Conservation (phyloP, 2,329 filamentous ascomycete species). For the Chaetothyriales sp. region DNA sequence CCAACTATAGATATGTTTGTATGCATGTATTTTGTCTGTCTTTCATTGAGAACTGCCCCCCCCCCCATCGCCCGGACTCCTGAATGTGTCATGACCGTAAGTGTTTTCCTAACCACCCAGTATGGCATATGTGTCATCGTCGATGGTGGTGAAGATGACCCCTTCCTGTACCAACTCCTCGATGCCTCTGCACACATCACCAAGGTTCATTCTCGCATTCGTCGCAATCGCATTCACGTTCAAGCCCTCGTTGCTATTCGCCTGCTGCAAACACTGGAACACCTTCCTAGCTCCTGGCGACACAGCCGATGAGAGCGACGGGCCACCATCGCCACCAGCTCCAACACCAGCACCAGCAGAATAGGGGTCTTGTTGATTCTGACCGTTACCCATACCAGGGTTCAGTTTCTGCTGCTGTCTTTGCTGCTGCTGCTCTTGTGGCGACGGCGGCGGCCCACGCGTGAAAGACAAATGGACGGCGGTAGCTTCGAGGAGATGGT, state of each 20-base stretch:
- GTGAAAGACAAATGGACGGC: constrained; percentile 76
- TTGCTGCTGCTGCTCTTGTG: constrained; percentile 21
- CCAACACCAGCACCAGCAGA: too few relatives aligned
- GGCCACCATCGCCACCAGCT: too few relatives aligned
- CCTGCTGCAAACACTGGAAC: constrained; percentile 51
- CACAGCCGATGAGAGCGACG: constrained; percentile 32
- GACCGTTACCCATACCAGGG: too few relatives aligned
- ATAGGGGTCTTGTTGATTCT: constrained; percentile 22
- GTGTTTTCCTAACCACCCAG: too few relatives aligned
- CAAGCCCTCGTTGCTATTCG: constrained; percentile 66
- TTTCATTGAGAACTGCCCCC: not conserved
- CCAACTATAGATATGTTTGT: not conserved
- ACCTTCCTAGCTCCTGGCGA: constrained; percentile 50
- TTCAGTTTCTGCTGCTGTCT: constrained; percentile 17
- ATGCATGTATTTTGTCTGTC: not conserved
- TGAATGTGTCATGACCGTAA: too few relatives aligned
- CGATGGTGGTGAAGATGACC: constrained; percentile 75
- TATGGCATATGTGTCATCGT: constrained; percentile 83
- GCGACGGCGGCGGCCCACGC: constrained; percentile 44
- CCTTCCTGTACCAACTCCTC: constrained; percentile 64
- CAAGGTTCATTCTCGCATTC: constrained; percentile 47
- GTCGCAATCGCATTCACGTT: constrained; percentile 64
- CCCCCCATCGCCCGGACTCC: too few relatives aligned
- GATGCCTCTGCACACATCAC: constrained; percentile 59
- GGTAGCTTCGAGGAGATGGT: constrained; percentile 79